Evolutionary conservation across 2,329 filamentous ascomycete genomes (phyloP).

Genomic region (Sarocladiaceae sp.): DNA sequence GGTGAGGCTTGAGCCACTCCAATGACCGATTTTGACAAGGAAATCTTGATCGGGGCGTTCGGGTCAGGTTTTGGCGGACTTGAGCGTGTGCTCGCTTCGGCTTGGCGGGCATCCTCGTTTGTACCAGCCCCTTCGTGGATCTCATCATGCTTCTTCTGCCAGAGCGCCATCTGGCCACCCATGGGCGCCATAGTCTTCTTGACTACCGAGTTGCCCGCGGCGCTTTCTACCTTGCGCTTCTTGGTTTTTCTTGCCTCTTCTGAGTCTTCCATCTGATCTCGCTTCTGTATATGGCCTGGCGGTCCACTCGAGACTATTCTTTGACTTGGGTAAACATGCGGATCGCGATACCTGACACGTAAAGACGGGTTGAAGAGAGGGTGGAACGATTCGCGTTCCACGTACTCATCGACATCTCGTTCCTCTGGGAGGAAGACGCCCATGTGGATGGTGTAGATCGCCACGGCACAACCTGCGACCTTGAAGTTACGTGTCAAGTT

Average conservation of each 20-base stretch:
- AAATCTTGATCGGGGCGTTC: constrained; percentile 23
- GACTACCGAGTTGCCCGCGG: constrained; percentile 18
- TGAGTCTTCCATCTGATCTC: constrained; percentile 16
- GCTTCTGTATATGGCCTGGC: constrained; percentile 25
- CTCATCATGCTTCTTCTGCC: constrained; percentile 38
- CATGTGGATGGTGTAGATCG: constrained; percentile 71
- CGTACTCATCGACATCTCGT: constrained; percentile 46
- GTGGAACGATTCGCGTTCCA: constrained; percentile 60
- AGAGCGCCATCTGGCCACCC: constrained; percentile 37
- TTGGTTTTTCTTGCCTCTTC: constrained; percentile 36
- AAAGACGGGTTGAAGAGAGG: constrained; percentile 62
- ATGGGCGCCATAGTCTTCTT: constrained; percentile 31
- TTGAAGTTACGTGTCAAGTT: constrained; percentile 69
- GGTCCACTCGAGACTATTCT: constrained; percentile 50
- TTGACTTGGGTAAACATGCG: constrained; percentile 64
- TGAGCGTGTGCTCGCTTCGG: not conserved
- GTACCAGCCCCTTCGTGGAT: constrained; percentile 20
- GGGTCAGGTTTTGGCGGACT: constrained; percentile 8
- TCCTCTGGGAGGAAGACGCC: constrained; percentile 76
- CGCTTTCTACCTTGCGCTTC: constrained; percentile 47
- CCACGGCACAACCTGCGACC: constrained; percentile 66
- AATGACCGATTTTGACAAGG: constrained; percentile 21
- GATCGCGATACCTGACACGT: constrained; percentile 71
- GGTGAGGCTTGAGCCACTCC: constrained; percentile 9
- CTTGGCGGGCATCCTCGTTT: not conserved